A percentile compares a stretch with the other conserved stretches of the same genome.
Evolutionary conservation across 768 basidiomycete genomes (phyloP).

Genomic region (Tricholoma hemisulphureum): DNA sequence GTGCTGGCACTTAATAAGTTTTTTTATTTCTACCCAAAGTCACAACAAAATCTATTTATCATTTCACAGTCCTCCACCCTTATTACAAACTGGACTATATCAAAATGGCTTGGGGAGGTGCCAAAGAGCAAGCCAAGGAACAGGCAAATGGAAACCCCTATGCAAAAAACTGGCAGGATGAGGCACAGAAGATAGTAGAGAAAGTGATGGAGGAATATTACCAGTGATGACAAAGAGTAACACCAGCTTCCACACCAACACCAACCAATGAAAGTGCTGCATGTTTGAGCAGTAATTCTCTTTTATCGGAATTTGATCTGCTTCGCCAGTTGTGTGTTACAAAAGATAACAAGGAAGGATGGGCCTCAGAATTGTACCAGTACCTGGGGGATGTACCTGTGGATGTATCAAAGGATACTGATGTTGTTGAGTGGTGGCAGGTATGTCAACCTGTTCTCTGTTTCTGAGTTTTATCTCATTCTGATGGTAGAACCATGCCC

Average conservation of each 20-base stretch:
- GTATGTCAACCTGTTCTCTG: not conserved
- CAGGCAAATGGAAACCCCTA: slow-evolving; percentile 10
- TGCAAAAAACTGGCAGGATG: slow-evolving; percentile 24
- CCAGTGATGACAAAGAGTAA: too few relatives aligned
- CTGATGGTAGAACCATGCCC: not conserved
- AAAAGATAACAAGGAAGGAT: not conserved
- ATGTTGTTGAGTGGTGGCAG: slow-evolving; percentile 1
- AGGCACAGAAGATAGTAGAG: slow-evolving; percentile 15
- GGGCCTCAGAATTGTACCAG: not conserved
- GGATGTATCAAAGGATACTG: not conserved
- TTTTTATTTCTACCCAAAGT: not conserved
- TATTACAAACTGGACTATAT: slow-evolving; percentile 32
- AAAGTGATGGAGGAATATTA: not conserved
- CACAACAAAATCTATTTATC: not conserved
- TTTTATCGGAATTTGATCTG: not conserved
- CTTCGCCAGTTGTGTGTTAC: not conserved
- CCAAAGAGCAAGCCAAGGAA: slow-evolving; percentile 20
- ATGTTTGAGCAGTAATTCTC: slow-evolving; percentile 46
- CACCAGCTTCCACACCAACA: too few relatives aligned
- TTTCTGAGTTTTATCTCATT: not conserved
- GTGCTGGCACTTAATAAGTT: slow-evolving; percentile 20
- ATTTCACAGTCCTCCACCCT: slow-evolving; percentile 20
- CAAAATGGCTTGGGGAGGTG: slow-evolving; percentile 25
- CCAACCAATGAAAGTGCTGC: not conserved
- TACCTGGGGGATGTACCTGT: not conserved